phyloP scores from a whole-genome alignment of 2,329 filamentous ascomycete species.

The Pseudopyrenochaeta lycopersici region DNA sequence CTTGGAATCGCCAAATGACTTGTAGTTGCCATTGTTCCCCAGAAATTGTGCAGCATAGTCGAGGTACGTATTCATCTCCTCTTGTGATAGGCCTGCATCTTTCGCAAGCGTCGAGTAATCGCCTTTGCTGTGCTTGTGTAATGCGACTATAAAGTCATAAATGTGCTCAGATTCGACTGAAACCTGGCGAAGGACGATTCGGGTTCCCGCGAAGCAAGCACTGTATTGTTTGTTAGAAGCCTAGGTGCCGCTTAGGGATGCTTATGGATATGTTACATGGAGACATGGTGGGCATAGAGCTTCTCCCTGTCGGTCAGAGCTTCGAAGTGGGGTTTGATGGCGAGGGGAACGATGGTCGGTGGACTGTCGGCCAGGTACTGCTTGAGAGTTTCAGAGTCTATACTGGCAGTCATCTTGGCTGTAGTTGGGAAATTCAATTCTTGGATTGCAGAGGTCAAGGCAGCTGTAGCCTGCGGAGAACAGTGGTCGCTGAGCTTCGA shows the following conservation, averaged over 20 bases:
- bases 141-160: slow-evolving; percentile 63
- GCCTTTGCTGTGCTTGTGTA: slow-evolving; percentile 59
- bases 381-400: slow-evolving; percentile 57
- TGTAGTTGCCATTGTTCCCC: slow-evolving; percentile 65
- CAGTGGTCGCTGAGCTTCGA: background rate
- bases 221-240: slow-evolving; percentile 27
- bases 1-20: slow-evolving; percentile 61
- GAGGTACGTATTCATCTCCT: slow-evolving; percentile 49
- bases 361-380: slow-evolving; percentile 93
- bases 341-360: slow-evolving; percentile 84
- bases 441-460: background rate
- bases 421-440: background rate
- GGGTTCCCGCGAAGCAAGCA: slow-evolving; percentile 59
- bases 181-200: slow-evolving; percentile 63
- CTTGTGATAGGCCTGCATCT: slow-evolving; percentile 51
- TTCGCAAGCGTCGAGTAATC: slow-evolving; percentile 58
- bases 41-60: slow-evolving; percentile 57
- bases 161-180: slow-evolving; percentile 62
- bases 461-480: background rate
- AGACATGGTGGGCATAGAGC: slow-evolving; percentile 81
- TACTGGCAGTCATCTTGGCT: slow-evolving; percentile 38
- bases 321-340: slow-evolving; percentile 93
- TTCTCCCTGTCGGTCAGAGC: slow-evolving; percentile 78
- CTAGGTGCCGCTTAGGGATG: background rate
- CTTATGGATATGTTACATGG: slow-evolving; percentile 35